phyloP scores from a whole-genome alignment of 2,329 filamentous ascomycete species.

The Cladosporium sphaerospermum region DNA sequence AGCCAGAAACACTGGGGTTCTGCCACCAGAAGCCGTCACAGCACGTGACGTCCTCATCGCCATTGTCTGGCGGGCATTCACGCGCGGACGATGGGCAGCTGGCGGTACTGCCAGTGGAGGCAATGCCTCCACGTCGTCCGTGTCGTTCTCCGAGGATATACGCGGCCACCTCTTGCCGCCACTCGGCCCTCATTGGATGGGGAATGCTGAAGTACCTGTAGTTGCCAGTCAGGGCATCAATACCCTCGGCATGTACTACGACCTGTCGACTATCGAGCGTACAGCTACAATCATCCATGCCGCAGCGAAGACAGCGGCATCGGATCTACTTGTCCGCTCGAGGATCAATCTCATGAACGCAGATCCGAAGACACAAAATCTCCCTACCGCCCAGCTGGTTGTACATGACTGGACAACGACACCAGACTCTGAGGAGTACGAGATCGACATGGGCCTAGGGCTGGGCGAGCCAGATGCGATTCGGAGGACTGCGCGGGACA shows the following conservation, averaged over 20 bases:
- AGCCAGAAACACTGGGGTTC: neutral
- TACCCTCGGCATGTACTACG: slow-evolving; percentile 13
- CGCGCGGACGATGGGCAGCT: slow-evolving; percentile 12
- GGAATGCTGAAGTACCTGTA: slow-evolving; percentile 13
- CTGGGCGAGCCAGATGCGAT: slow-evolving; percentile 16
- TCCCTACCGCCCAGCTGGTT: slow-evolving; percentile 12
- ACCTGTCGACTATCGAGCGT: slow-evolving; percentile 13
- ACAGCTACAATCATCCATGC: slow-evolving; percentile 1
- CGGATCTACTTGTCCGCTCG: slow-evolving; percentile 15
- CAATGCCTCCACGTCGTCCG: neutral
- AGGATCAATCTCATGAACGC: slow-evolving; percentile 17
- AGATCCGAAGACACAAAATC: slow-evolving; percentile 2
- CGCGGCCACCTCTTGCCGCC: slow-evolving; percentile 8
- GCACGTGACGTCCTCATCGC: slow-evolving; percentile 14
- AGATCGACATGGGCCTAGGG: slow-evolving; percentile 17
- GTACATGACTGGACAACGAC: slow-evolving; percentile 18
- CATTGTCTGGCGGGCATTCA: slow-evolving; percentile 20
- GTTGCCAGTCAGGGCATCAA: slow-evolving; percentile 8
- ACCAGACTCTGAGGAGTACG: slow-evolving; percentile 8
- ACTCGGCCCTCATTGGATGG: slow-evolving; percentile 12
- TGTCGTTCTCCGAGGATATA: slow-evolving; percentile 15
- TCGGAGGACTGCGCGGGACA: slow-evolving; percentile 15
- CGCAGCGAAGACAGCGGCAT: slow-evolving; percentile 1
- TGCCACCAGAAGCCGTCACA: neutral
- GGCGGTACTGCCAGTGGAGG: neutral